Percentiles rank a stretch among this genome's conserved stretches.
phyloP scores from a whole-genome alignment of 2,329 filamentous ascomycete genomes.

The Monosporascus sp. region DNA sequence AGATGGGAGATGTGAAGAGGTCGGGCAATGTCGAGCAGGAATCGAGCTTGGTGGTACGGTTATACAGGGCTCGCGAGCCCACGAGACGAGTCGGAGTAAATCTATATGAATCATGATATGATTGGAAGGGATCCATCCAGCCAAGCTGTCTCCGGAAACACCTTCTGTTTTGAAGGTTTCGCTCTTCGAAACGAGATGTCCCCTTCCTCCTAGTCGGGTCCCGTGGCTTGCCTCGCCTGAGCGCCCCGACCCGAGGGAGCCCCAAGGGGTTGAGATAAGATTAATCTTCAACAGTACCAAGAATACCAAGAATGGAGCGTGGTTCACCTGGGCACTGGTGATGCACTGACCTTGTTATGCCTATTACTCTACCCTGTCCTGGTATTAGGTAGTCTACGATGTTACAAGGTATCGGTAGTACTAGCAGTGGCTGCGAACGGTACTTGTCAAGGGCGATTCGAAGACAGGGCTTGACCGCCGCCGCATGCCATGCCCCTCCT shows the following conservation, averaged over 20 bases:
- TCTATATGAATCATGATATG: background rate
- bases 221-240: background rate
- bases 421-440: too few species aligned
- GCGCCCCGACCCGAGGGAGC: background rate
- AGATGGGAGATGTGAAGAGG: slow-evolving; percentile 4
- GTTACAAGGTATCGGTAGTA: too few species aligned
- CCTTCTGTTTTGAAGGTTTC: slow-evolving; percentile 1
- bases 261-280: background rate
- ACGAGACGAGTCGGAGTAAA: background rate
- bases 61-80: background rate
- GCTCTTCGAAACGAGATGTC: background rate
- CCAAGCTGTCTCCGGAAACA: background rate
- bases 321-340: too few species aligned
- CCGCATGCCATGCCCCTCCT: too few species aligned
- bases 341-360: too few species aligned
- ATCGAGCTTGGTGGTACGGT: background rate
- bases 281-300: too few species aligned
- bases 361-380: too few species aligned
- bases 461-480: too few species aligned
- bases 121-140: background rate
- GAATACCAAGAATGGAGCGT: too few species aligned
- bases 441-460: background rate
- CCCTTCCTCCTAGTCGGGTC: background rate
- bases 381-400: too few species aligned
- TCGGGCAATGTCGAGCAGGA: slow-evolving; percentile 10